Conservation (phyloP, 1,139 yeast genomes). For the Yamadazyma spencermartinsiae region DNA sequence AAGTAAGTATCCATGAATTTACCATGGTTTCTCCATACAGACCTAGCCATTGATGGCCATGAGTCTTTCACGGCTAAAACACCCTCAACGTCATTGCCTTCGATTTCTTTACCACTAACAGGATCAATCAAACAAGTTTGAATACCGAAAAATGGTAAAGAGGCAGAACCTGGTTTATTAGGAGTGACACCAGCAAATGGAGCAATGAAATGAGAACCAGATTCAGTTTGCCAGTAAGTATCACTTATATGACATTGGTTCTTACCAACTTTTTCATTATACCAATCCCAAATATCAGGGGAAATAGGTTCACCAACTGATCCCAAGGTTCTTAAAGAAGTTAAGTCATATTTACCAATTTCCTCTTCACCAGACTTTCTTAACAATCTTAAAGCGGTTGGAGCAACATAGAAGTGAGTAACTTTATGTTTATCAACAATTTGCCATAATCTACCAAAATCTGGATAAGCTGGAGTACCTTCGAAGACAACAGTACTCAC, state of each 20-base stretch:
- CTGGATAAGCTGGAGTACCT: conserved; percentile 98
- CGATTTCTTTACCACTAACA: conserved; percentile 76
- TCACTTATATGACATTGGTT: conserved; percentile 84
- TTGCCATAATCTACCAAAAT: conserved; percentile 95
- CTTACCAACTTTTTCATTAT: conserved; percentile 88
- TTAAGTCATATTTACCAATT: conserved; percentile 80
- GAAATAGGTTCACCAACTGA: conserved; percentile 99
- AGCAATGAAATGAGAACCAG: conserved; percentile 94
- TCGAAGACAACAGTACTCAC: conserved; percentile 91
- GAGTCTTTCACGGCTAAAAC: conserved; percentile 85
- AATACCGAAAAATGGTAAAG: conserved; percentile 94
- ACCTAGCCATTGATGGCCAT: conserved; percentile 99
- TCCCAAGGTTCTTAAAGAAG: conserved; percentile 92
- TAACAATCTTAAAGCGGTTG: conserved; percentile 93
- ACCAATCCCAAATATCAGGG: conserved; percentile 99
- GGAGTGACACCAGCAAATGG: conserved; percentile 95
- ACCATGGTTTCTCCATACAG: conserved; percentile 88
- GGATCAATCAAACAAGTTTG: conserved; percentile 91
- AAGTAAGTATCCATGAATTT: conserved; percentile 92
- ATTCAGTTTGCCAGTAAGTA: conserved; percentile 99
- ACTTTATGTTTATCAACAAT: conserved; percentile 91
- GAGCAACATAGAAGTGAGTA: conserved; percentile 97
- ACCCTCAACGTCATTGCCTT: conserved; percentile 94
- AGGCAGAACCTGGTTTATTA: conserved; percentile 96
- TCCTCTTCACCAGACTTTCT: conserved; percentile 91